These are phyloP conservation scores for Adansonia digitata DNA, from an alignment of 345 rosid genomes.

Conservation along the genomic window DNA sequence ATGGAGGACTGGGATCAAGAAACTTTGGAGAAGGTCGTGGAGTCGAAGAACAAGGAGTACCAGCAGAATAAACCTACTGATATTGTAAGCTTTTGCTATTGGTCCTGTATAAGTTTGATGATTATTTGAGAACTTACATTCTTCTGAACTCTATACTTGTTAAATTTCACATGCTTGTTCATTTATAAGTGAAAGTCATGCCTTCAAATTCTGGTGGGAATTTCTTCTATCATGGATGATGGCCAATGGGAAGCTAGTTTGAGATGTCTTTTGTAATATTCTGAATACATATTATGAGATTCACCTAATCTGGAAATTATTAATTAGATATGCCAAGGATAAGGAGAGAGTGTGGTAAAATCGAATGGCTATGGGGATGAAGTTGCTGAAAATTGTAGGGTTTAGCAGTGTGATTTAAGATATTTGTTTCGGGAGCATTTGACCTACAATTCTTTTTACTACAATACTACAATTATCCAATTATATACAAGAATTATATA, in stretches of 20 bases:
- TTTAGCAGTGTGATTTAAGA: not conserved
- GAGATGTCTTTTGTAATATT: not conserved
- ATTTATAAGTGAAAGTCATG: not conserved
- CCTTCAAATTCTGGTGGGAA: not conserved
- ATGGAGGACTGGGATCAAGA: conserved; percentile 83
- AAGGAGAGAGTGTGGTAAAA: not conserved
- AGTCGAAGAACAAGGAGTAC: conserved; percentile 53
- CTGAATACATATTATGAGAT: not conserved
- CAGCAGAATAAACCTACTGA: conserved; percentile 67
- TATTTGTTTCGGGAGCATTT: no score
- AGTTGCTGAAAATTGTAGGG: not conserved
- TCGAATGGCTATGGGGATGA: not conserved
- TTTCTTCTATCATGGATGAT: not conserved
- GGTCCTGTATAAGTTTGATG: not conserved
- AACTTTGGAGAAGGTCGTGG: conserved; percentile 67
- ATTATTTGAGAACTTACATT: not conserved
- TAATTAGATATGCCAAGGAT: not conserved
- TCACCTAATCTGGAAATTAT: not conserved
- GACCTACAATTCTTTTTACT: no score
- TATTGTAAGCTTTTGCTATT: conserved; percentile 39
- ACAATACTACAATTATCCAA: no score
- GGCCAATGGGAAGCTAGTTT: not conserved
- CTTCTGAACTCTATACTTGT: not conserved
- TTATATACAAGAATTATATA: no score
- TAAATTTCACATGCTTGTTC: not conserved